Percentiles rank a stretch among this genome's conserved stretches.
phyloP scores from a whole-genome alignment of 179 eudicot genomes.

The Silene noctiflora region DNA sequence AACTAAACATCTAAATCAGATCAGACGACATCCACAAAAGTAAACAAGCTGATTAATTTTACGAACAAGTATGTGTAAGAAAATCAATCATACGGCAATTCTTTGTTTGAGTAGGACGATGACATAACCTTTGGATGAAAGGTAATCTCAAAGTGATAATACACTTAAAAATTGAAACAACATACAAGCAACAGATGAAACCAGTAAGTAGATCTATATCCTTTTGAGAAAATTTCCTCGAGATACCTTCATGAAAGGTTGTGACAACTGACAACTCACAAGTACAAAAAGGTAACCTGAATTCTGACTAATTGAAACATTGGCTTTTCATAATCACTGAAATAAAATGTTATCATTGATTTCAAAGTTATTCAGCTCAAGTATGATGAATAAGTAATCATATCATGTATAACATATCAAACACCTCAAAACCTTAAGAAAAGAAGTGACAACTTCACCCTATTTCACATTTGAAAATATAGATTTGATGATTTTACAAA shows the following conservation, averaged over 20 bases:
- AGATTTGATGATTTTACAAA: not conserved
- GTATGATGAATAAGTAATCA: not conserved
- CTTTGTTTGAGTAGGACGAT: no score
- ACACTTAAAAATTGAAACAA: not conserved
- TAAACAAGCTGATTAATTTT: no score
- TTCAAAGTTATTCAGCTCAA: not conserved
- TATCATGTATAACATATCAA: not conserved
- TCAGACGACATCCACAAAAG: no score
- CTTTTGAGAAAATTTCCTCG: not conserved
- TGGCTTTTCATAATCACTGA: not conserved
- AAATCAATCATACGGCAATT: no score
- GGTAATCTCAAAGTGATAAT: no score
- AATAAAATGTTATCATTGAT: not conserved
- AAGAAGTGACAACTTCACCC: not conserved
- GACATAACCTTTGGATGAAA: no score
- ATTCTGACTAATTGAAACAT: not conserved
- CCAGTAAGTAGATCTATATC: not conserved
- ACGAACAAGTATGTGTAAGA: no score
- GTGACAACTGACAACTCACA: not conserved
- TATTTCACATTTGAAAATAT: not conserved
- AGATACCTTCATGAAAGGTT: not conserved
- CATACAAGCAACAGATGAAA: not conserved
- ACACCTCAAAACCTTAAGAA: not conserved
- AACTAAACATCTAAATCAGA: no score
- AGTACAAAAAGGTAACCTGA: not conserved